Base-by-base conservation (phyloP, 169 alveolate genomes). In the Amoebophrya sp. region DNA sequence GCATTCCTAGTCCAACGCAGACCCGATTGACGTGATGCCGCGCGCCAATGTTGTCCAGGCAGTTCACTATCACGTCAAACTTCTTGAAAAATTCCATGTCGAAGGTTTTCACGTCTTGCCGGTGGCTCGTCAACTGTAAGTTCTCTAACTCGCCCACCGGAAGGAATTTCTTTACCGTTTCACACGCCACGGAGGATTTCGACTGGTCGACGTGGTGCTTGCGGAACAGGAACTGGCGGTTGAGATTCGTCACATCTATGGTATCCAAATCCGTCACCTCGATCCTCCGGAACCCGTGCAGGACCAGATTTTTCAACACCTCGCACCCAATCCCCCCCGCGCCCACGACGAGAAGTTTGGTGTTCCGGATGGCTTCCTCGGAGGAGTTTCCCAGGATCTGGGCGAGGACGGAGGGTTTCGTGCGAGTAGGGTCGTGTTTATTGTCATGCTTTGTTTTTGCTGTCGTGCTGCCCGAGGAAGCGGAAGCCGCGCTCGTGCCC, bases 181-280 rank as follows among this genome's bases (percentile, higher is more conserved):
- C 66, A 12, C 7, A 7, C 66, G 66, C 66, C 18, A 47, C 66
- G 29, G 7, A 7, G 18, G 66, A 7, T 18, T 47, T 47, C 29
- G 29, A 12, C 18, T 47, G 7, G 18, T 47, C 66, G 29, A 47
- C 66, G n/a, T n/a, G n/a, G n/a, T n/a, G 39, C 18, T 32, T 23
- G 18, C 89, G 89, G 23, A 77, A 77, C 54, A 99, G 94, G 95
- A 99, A 99, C 94, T 99, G 99, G 90, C 99, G 95, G 95, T 99
- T 98, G 55, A 99, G 95, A 93, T 99, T 99, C 12, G 99, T 96
- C 54, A 98, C 95, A 94, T 98, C 99, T 29, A 99, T 97, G 29
- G 98, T 96, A 93, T 99, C 99, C 94, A 98, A 93, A 94, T 99
- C 99, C 41, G 98, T 96, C n/a, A 98, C 98, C 92, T 96, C 97